Percentiles rank a stretch among this genome's conserved stretches.
These are phyloP conservation scores for Paramecium tetraurelia DNA, from an alignment of 73 alveolate genomes.

Conservation along the genomic window DNA sequence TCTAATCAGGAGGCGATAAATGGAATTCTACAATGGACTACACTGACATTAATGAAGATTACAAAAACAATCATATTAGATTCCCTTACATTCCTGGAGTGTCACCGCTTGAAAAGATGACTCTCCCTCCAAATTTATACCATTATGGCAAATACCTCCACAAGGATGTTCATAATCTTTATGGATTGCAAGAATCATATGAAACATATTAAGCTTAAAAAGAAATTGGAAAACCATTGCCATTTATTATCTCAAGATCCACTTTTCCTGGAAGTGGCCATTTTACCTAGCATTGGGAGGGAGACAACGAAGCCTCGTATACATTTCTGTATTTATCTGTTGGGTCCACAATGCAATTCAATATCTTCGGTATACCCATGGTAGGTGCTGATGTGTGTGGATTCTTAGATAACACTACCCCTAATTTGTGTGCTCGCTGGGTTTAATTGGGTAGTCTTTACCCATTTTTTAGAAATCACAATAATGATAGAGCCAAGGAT, in stretches of 20 bases:
- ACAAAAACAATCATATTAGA: neutral
- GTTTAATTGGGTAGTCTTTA: conserved; percentile 74
- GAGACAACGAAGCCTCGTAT: conserved; percentile 76
- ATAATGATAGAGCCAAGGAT: conserved; percentile 63
- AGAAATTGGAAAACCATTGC: conserved; percentile 63
- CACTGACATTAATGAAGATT: neutral
- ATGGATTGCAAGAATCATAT: conserved; percentile 48
- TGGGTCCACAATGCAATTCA: conserved; percentile 78
- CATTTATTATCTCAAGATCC: conserved; percentile 82
- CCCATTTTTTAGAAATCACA: conserved; percentile 84
- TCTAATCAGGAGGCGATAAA: neutral
- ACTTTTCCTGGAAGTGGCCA: conserved; percentile 88
- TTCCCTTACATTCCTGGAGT: conserved; percentile 21
- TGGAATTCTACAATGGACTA: conserved; percentile 20
- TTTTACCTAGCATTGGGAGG: conserved; percentile 86
- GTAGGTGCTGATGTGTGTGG: conserved; percentile 94
- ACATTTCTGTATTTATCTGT: conserved; percentile 79
- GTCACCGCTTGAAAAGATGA: neutral
- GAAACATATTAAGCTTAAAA: conserved; percentile 32
- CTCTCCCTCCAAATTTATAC: conserved; percentile 44
- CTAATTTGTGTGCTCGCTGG: conserved; percentile 84
- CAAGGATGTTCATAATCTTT: conserved; percentile 61
- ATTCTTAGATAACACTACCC: conserved; percentile 66
- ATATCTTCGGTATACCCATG: conserved; percentile 92
- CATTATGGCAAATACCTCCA: conserved; percentile 56